Base-by-base conservation (phyloP, 2,329 filamentous ascomycete genomes). In the Fusarium sarcochroum region DNA sequence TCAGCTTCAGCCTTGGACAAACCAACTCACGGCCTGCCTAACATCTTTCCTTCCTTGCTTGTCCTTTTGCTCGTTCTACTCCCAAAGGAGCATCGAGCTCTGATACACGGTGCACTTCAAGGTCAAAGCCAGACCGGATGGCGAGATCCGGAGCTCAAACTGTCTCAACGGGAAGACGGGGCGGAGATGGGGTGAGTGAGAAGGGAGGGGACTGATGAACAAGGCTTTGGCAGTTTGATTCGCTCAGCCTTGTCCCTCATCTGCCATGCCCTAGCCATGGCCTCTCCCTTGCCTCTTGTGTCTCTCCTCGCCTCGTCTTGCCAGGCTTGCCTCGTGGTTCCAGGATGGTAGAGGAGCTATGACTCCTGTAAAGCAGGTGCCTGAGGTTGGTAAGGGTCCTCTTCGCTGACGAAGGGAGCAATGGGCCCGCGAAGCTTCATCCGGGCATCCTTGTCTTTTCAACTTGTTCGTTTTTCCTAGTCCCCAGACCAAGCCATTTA, bases 201-300 rank as follows among this genome's bases (percentile, higher is more conserved):
- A 69, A 44, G 63, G 37, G 58, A 67, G 48, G 56, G 38, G 34
- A 47, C 48, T 61, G 54, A 60, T 61, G 50, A 59, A 55, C 71
- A 57, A 70, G 71, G 64, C 71, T 70, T 64, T 58, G 41, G 42
- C 21, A 35, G 59, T 63, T 69, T 68, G 63, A 70, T 70, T 63
- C 59, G 70, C 59, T 73, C 71, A 73, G 71, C 71, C 71, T 73
- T 67, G 71, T 63, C 55, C 53, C 25, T 70, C 57, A 47, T 41
- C 37, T 61, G 42, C 35, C 38, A 60, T 65, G 45, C 44, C 63
- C 65, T 58, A 48, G 47, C 32, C 56, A 50, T 59, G 42, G 48
- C 57, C 45, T 56, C 61, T 64, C 61, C 52, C 48, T 58, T 63
- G 60, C 69, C 61, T 69, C 44, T 65, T 35, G 52, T 58, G 40